Conservation (phyloP, 108 stramenopile genomes). For the Cyclotella distinguenda region DNA sequence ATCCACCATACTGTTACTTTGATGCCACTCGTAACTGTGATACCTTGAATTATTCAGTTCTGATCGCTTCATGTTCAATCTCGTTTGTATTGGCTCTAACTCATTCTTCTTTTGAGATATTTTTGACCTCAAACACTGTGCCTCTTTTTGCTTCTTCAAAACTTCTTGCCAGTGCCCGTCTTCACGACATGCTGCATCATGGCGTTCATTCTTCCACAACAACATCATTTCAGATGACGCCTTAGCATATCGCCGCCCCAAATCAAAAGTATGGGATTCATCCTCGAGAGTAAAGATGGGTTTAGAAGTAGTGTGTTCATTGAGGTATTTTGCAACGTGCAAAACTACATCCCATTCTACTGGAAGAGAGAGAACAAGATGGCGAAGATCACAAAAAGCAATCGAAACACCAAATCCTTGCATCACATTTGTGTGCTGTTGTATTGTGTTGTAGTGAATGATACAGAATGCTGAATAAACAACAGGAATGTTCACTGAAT, state of each 20-base stretch:
- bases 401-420: slow-evolving; percentile 24
- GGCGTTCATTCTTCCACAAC: slow-evolving; percentile 19
- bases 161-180: slow-evolving; percentile 42
- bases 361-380: slow-evolving; percentile 33
- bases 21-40: too few relatives aligned
- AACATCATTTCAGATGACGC: slow-evolving; percentile 12
- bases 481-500: not conserved
- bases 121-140: too few relatives aligned
- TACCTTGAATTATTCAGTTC: too few relatives aligned
- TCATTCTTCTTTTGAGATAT: too few relatives aligned
- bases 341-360: slow-evolving; percentile 31
- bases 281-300: slow-evolving; percentile 33
- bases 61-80: too few relatives aligned
- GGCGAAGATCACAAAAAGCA: slow-evolving; percentile 21
- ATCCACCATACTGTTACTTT: too few relatives aligned
- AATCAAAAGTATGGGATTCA: slow-evolving; percentile 19
- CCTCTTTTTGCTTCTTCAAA: slow-evolving; percentile 19
- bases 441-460: slow-evolving; percentile 25
- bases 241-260: slow-evolving; percentile 10
- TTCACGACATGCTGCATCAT: slow-evolving; percentile 15
- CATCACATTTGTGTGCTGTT: slow-evolving; percentile 2
- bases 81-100: too few relatives aligned
- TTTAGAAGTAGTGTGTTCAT: slow-evolving; percentile 1
- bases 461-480: slow-evolving; percentile 16
- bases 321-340: slow-evolving; percentile 16